Percentiles rank a stretch among this genome's conserved stretches.
Conservation (phyloP, 176 grass and related monocot species). For the Alloteropsis semialata region DNA sequence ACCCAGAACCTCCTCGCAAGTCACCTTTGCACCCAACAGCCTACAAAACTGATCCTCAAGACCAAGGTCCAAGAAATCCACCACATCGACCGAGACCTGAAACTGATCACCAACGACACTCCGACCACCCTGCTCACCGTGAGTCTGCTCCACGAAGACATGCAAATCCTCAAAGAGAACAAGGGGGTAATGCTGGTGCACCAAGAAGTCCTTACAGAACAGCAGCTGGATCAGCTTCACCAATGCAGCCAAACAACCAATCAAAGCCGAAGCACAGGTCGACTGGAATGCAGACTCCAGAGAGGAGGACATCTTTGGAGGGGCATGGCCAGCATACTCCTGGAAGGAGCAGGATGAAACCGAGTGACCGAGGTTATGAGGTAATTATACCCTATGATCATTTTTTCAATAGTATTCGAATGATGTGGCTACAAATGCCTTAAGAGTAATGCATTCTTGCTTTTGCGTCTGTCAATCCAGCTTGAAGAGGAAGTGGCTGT, state of each 20-base stretch:
- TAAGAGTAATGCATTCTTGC: conserved; percentile 10
- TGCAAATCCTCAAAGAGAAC: conserved; percentile 22
- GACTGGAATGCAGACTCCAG: conserved; percentile 43
- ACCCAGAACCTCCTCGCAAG: conserved; percentile 25
- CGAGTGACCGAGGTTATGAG: conserved; percentile 21
- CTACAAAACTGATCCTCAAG: conserved; percentile 28
- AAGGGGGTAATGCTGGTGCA: not conserved
- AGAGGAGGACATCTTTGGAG: conserved; percentile 32
- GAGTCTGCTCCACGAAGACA: not conserved
- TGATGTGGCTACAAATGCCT: not conserved
- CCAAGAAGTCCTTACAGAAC: conserved; percentile 43
- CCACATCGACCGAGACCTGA: conserved; percentile 10
- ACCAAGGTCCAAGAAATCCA: conserved; percentile 39
- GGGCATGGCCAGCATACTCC: conserved; percentile 44
- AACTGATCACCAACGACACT: conserved; percentile 13
- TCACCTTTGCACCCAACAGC: conserved; percentile 43
- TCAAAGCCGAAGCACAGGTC: conserved; percentile 16
- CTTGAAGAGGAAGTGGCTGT: conserved; percentile 49
- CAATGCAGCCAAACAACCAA: conserved; percentile 30
- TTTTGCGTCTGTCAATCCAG: conserved; percentile 36
- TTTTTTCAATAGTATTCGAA: not conserved
- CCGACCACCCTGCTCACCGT: conserved; percentile 21
- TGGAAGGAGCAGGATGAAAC: conserved; percentile 42
- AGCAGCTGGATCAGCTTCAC: conserved; percentile 35
- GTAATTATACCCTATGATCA: not conserved